Conservation (phyloP, 164 flowering plant genomes). For the Warburgia ugandensis region DNA sequence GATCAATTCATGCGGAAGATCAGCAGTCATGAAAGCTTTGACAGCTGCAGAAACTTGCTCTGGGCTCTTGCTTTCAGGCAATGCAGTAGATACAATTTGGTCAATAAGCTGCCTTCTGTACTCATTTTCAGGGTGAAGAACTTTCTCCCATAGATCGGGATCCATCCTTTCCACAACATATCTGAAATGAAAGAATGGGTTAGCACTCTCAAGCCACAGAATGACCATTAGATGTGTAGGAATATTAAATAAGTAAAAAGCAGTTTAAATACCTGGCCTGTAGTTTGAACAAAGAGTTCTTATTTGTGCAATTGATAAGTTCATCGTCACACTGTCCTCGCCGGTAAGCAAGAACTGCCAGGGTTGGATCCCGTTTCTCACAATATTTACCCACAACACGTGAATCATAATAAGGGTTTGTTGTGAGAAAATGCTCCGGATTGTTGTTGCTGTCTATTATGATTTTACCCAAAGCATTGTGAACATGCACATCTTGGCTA, state of each 20-base stretch:
- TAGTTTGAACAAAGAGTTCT: slow-evolving; percentile 90
- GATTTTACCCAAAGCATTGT: slow-evolving; percentile 98
- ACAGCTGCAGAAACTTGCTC: slow-evolving; percentile 99
- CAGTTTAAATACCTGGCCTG: slow-evolving; percentile 78
- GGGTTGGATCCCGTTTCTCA: slow-evolving; percentile 98
- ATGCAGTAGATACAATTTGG: slow-evolving; percentile 99
- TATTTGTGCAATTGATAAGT: slow-evolving; percentile 90
- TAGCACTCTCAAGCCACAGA: slow-evolving; percentile 1
- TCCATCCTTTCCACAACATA: slow-evolving; percentile 99
- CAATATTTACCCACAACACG: slow-evolving; percentile 99
- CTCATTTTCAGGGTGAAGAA: slow-evolving; percentile 85
- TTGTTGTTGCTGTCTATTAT: slow-evolving; percentile 98
- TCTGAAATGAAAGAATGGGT: slow-evolving; percentile 32
- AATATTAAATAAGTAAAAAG: not conserved
- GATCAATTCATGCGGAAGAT: slow-evolving; percentile 98
- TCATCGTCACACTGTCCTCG: slow-evolving; percentile 99
- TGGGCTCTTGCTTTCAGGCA: slow-evolving; percentile 99
- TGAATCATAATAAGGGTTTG: slow-evolving; percentile 98
- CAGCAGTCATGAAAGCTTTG: slow-evolving; percentile 99
- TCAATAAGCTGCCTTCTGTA: slow-evolving; percentile 94
- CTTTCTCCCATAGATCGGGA: slow-evolving; percentile 93
- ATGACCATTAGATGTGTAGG: not conserved
- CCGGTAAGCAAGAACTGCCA: slow-evolving; percentile 97
- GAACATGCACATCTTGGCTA: slow-evolving; percentile 99
- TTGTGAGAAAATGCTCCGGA: slow-evolving; percentile 98